Percentiles rank a stretch among this genome's conserved stretches.
phyloP scores from a whole-genome alignment of 495 filamentous ascomycete species.

The Hyphodiscus hymeniophilus region DNA sequence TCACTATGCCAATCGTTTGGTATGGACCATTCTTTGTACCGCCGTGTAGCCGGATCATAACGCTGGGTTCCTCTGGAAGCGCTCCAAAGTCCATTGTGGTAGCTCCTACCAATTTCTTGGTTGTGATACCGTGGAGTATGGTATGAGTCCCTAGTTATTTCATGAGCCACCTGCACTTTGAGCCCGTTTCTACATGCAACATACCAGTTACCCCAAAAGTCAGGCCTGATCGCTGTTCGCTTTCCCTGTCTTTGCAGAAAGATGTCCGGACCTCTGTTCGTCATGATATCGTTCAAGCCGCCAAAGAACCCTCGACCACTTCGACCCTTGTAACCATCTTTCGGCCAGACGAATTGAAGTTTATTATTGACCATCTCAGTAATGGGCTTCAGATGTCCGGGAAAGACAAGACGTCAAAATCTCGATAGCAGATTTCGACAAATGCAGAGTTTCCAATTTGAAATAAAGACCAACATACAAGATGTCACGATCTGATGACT shows the following conservation, averaged over 20 bases:
- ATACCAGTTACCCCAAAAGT: conserved; percentile 21
- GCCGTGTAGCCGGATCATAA: conserved; percentile 17
- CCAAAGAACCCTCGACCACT: conserved; percentile 25
- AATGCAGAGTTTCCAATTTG: too few species aligned
- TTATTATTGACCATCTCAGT: conserved; percentile 1
- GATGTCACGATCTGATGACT: neutral
- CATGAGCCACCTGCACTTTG: too few species aligned
- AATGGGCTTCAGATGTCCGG: neutral
- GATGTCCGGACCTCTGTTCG: conserved; percentile 36
- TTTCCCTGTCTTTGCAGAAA: conserved; percentile 23
- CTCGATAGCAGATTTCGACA: neutral
- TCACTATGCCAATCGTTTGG: conserved; percentile 6
- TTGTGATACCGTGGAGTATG: neutral
- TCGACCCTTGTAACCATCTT: conserved; percentile 18
- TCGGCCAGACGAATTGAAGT: conserved; percentile 26
- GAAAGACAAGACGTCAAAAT: neutral
- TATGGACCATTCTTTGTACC: conserved; percentile 12
- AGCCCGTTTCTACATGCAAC: neutral
- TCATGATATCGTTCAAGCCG: conserved; percentile 32
- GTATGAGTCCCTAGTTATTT: conserved; percentile 23
- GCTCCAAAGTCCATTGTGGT: too few species aligned
- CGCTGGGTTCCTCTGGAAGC: conserved; percentile 7
- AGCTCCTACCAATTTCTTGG: neutral
- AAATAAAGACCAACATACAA: too few species aligned
- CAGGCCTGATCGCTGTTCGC: conserved; percentile 10